These are phyloP conservation scores for Exophiala phaeomuriformis DNA, from an alignment of 2,329 filamentous ascomycete species.

Conservation along the genomic window DNA sequence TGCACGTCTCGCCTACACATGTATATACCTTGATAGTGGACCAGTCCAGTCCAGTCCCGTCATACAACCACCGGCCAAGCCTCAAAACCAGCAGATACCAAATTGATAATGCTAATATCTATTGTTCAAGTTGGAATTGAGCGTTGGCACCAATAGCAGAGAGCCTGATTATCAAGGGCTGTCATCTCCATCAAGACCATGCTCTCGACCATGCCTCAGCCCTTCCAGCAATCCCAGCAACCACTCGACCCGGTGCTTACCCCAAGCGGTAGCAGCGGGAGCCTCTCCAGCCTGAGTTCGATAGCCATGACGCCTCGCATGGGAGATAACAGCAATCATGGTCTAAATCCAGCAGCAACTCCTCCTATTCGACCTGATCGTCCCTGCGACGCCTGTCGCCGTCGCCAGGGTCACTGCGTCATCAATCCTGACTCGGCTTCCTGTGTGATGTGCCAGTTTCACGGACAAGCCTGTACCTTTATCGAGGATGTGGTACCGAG, in stretches of 20 bases:
- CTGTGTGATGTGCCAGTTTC: slow-evolving; percentile 25
- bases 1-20: not conserved
- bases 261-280: slow-evolving; percentile 5
- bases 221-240: slow-evolving; percentile 6
- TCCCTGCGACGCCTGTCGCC: slow-evolving; percentile 26
- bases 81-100: not conserved
- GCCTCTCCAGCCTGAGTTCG: slow-evolving; percentile 12
- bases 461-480: slow-evolving; percentile 26
- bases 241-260: slow-evolving; percentile 8
- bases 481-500: slow-evolving; percentile 25
- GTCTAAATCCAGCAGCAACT: not conserved
- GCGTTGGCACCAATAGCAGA: slow-evolving; percentile 12
- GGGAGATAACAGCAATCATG: slow-evolving; percentile 7
- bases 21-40: not conserved
- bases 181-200: slow-evolving; percentile 15
- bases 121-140: not conserved
- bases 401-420: slow-evolving; percentile 26
- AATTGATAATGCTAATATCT: not conserved
- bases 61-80: not conserved
- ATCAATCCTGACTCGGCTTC: slow-evolving; percentile 15
- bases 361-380: slow-evolving; percentile 12
- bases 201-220: slow-evolving; percentile 18
- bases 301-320: slow-evolving; percentile 6
- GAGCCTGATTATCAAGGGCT: slow-evolving; percentile 3
- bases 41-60: not conserved